A percentile compares a stretch with the other conserved stretches of the same genome.
phyloP scores from a whole-genome alignment of 805 yeast genomes.

The Schwanniomyces yamadae region DNA sequence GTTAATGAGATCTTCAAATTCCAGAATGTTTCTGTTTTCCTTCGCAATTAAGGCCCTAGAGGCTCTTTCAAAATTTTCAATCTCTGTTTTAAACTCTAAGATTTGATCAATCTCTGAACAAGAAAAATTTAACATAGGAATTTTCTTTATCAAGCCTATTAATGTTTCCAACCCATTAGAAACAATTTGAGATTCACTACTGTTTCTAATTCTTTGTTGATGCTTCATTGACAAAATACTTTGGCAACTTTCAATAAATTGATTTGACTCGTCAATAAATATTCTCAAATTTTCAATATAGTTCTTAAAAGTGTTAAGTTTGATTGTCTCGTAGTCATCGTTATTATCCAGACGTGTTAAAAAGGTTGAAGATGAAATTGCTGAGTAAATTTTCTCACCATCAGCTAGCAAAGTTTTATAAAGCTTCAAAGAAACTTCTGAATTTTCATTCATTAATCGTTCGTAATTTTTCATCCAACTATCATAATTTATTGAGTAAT shows the following conservation, averaged over 20 bases:
- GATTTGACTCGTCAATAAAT: constrained; percentile 45
- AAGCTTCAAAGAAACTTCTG: constrained; percentile 47
- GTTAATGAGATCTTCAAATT: constrained; percentile 52
- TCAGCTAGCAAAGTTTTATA: constrained; percentile 48
- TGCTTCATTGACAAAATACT: constrained; percentile 50
- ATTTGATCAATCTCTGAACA: constrained; percentile 62
- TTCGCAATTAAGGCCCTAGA: constrained; percentile 40
- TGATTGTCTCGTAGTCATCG: constrained; percentile 12
- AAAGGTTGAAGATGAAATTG: constrained; percentile 29
- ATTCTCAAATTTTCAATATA: constrained; percentile 32
- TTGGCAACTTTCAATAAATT: constrained; percentile 58
- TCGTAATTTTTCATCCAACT: constrained; percentile 54
- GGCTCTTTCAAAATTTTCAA: constrained; percentile 48
- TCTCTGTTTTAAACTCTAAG: constrained; percentile 49
- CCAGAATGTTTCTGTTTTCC: constrained; percentile 34
- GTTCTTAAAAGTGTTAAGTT: constrained; percentile 18
- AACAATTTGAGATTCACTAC: constrained; percentile 16
- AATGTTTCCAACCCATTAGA: constrained; percentile 18
- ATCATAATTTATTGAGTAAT: constrained; percentile 45
- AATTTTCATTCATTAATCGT: constrained; percentile 33
- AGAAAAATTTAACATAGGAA: constrained; percentile 50
- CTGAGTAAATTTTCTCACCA: constrained; percentile 51
- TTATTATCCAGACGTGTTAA: constrained; percentile 9
- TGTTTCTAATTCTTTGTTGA: constrained; percentile 46
- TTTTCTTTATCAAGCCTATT: constrained; percentile 40